These are phyloP conservation scores for Rhodocollybia butyracea DNA, from an alignment of 768 basidiomycete genomes.

Conservation along the genomic window DNA sequence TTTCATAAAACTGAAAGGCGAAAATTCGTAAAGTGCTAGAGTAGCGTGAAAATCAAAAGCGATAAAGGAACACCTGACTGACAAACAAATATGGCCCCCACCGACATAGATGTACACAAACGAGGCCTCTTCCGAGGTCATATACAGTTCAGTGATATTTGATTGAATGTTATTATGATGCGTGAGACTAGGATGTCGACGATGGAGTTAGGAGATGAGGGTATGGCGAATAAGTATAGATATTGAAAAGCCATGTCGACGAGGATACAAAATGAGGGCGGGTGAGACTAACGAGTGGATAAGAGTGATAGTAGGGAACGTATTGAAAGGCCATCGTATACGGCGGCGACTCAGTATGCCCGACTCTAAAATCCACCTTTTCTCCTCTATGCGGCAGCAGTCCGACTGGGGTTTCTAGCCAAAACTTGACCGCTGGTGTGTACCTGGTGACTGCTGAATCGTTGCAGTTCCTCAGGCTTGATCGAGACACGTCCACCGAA, in stretches of 20 bases:
- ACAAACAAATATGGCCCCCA: neutral
- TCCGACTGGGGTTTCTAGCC: conserved; percentile 72
- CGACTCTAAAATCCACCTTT: conserved; percentile 7
- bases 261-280: conserved; percentile 1
- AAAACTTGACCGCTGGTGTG: conserved; percentile 72
- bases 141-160: conserved; percentile 7
- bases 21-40: neutral
- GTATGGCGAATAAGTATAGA: conserved; percentile 3
- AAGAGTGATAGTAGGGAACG: neutral
- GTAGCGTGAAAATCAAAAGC: neutral
- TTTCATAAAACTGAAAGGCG: neutral
- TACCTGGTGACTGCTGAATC: conserved; percentile 87
- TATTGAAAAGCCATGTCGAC: neutral
- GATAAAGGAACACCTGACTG: too few relatives aligned
- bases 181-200: conserved; percentile 4
- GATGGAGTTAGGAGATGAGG: conserved; percentile 4
- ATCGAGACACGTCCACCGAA: conserved; percentile 78
- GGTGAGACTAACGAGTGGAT: conserved; percentile 2
- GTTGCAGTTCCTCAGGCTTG: conserved; percentile 81
- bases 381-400: conserved; percentile 26
- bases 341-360: conserved; percentile 1
- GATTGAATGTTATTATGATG: conserved; percentile 7
- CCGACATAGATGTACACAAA: neutral
- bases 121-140: neutral
- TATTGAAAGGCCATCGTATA: conserved; percentile 1